Base-by-base conservation (phyloP, 169 alveolate species). In the Cryptosporidium bovis region DNA sequence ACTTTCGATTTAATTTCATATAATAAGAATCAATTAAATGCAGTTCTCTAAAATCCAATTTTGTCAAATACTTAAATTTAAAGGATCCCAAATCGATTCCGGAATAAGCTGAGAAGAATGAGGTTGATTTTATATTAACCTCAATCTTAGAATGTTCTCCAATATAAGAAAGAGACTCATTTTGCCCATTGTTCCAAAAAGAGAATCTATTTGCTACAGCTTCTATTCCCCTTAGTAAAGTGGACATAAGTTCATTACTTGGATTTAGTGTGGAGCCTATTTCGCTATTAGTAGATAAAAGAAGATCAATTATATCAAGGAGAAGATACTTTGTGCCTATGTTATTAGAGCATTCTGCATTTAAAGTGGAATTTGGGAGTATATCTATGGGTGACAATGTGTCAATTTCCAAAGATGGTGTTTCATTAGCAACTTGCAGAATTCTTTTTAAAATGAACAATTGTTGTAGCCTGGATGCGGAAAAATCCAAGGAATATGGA, bases 281-380 rank as follows among this genome's bases (percentile, higher is more conserved):
- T 3, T 34, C 29, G 20, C 31, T 60, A 48, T 77, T 77, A 36
- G 20, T 40, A n/a, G 71, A 51, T 29, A 77, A 64, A 5, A 77
- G 64, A 29, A 77, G 87, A 60, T 77, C 87, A 31, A 77, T 34
- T 16, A 40, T 40, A 40, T 77, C 71, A 20, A 77, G 36, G 46
- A 77, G 51, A 1, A 77, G 64, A 60, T 44, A 77, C 33, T 77
- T 77, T 33, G 87, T 60, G 6, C 87, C 87, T 6, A 64, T 58
- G 50, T 77, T 77, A 60, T 77, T 77, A 13, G 87, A 51, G 34
- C 87, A 77, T 46, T 77, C 87, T 10, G 87, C 69, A 62, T 77
- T 77, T 36, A 77, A 33, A 15, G 87, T 77, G 27, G 55, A 15
- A 60, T 77, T 77, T 62, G 87, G 51, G 13, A 77, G 29, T 16